phyloP scores from a whole-genome alignment of 164 flowering plant genomes.

The Amborella trichopoda region DNA sequence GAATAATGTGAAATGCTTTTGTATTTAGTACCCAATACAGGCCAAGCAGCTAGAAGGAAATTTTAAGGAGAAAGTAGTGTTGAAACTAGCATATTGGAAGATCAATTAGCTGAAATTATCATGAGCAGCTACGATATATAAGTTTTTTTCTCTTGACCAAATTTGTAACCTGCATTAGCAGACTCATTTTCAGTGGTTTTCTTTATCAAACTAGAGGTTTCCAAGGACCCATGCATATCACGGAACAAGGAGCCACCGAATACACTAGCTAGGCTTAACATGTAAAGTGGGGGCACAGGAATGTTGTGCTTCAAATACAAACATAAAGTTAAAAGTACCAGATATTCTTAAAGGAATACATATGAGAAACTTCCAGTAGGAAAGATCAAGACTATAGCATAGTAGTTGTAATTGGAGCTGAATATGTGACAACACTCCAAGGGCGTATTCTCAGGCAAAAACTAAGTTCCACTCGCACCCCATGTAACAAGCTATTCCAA shows the following conservation, averaged over 20 bases:
- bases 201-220: slow-evolving; percentile 3
- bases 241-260: slow-evolving; percentile 10
- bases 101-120: not conserved
- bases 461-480: slow-evolving; percentile 11
- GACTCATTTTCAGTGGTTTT: slow-evolving; percentile 3
- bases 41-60: too few species aligned
- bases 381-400: not conserved
- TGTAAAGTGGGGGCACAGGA: too few species aligned
- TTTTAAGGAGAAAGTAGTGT: too few species aligned
- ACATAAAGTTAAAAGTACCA: not conserved
- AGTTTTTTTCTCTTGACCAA: slow-evolving; percentile 2
- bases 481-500: slow-evolving; percentile 17
- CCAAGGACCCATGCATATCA: slow-evolving; percentile 13
- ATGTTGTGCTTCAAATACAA: not conserved
- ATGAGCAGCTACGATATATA: not conserved
- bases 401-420: not conserved
- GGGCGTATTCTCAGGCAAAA: slow-evolving; percentile 8
- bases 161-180: slow-evolving; percentile 1
- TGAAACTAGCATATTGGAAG: not conserved
- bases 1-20: too few species aligned
- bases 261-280: slow-evolving; percentile 7
- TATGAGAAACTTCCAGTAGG: not conserved
- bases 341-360: not conserved
- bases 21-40: too few species aligned
- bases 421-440: slow-evolving; percentile 9